phyloP scores from a whole-genome alignment of 2,329 filamentous ascomycete genomes.

The Fusarium sp. region DNA sequence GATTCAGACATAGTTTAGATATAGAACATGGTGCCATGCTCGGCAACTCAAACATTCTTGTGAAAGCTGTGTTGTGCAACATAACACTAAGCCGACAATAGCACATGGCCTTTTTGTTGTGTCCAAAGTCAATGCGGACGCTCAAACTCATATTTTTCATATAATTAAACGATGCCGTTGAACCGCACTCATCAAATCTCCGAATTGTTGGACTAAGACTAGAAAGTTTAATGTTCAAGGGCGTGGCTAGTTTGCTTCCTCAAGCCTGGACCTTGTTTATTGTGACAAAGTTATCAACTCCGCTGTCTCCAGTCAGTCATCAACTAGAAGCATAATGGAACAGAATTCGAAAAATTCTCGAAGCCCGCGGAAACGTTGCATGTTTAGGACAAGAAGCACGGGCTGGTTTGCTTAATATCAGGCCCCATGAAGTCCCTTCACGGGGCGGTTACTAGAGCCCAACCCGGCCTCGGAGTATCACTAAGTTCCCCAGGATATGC shows the following conservation, averaged over 20 bases:
- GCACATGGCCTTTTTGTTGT: background rate
- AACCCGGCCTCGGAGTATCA: background rate
- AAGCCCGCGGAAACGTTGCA: conserved; percentile 6
- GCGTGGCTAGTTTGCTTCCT: background rate
- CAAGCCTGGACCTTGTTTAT: too few relatives aligned
- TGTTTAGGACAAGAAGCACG: conserved; percentile 16
- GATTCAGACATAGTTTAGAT: background rate
- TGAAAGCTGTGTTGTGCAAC: conserved; percentile 6
- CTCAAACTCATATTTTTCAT: background rate
- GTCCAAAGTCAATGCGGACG: conserved; percentile 1
- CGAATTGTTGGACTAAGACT: conserved; percentile 15
- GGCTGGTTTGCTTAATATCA: conserved; percentile 14
- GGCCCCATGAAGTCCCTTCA: conserved; percentile 7
- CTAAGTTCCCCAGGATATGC: conserved; percentile 30
- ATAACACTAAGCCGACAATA: conserved; percentile 1
- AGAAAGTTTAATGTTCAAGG: conserved; percentile 2
- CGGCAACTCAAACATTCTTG: background rate
- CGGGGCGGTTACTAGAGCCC: conserved; percentile 8
- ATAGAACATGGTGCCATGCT: background rate
- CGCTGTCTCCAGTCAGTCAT: background rate
- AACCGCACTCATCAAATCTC: background rate
- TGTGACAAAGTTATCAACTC: conserved; percentile 2
- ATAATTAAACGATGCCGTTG: background rate
- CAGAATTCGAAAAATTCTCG: conserved; percentile 6
- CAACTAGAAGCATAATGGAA: conserved; percentile 28